A percentile compares a stretch with the other conserved stretches of the same genome.
These are phyloP conservation scores for Aspergillus melleus DNA, from an alignment of 2,329 filamentous ascomycete genomes.

Conservation along the genomic window DNA sequence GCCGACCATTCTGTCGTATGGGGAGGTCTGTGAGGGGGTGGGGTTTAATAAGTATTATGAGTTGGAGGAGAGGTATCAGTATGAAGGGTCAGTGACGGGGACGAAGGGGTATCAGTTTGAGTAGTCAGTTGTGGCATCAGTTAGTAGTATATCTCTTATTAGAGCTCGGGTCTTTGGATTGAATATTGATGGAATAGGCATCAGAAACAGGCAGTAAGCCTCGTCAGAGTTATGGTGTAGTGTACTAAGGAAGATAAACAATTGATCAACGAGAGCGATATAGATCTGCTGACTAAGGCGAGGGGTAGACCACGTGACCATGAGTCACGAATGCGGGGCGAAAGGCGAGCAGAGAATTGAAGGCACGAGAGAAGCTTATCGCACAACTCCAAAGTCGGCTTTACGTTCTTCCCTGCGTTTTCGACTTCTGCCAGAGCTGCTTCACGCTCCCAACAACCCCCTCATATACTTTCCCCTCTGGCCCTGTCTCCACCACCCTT, in stretches of 20 bases:
- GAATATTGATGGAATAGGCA: too few species aligned
- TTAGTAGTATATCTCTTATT: too few species aligned
- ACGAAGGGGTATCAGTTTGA: background rate
- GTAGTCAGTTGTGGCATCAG: background rate
- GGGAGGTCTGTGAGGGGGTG: slow-evolving; percentile 48
- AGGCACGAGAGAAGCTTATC: background rate
- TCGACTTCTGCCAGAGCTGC: background rate
- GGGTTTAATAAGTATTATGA: slow-evolving; percentile 46
- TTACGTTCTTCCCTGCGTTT: background rate
- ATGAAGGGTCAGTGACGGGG: background rate
- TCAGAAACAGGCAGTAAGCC: too few species aligned
- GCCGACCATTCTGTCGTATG: slow-evolving; percentile 45
- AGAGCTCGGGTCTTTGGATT: too few species aligned
- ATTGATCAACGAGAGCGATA: too few species aligned
- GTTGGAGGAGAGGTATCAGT: background rate
- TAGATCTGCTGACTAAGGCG: background rate
- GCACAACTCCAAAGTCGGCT: background rate
- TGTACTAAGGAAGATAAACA: too few species aligned
- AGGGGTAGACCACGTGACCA: background rate
- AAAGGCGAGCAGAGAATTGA: background rate
- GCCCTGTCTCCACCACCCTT: background rate
- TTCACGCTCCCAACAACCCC: background rate
- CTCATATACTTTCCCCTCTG: background rate
- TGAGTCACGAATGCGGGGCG: background rate
- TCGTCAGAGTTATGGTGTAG: too few species aligned